These are phyloP conservation scores for Mercurialis annua DNA, from an alignment of 345 rosid genomes.

Conservation along the genomic window DNA sequence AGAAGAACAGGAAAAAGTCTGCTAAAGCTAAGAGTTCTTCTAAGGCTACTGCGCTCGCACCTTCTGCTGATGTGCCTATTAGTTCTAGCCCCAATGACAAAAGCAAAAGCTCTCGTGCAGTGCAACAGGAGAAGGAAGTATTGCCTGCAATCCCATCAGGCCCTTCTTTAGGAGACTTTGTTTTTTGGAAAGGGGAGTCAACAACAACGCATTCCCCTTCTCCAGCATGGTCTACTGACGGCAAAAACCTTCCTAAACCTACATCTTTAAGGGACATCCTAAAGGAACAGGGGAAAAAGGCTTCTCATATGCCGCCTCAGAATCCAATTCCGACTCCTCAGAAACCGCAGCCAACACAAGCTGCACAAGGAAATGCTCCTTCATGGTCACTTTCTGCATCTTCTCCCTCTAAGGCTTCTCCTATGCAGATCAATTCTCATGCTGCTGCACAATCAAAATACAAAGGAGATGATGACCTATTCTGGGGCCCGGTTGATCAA, in stretches of 20 bases:
- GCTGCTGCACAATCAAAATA: slow-evolving; percentile 53
- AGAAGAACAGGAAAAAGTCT: slow-evolving; percentile 83
- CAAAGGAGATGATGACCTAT: slow-evolving; percentile 82
- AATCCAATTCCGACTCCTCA: slow-evolving; percentile 48
- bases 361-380: slow-evolving; percentile 35
- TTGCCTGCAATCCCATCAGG: slow-evolving; percentile 83
- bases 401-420: slow-evolving; percentile 63
- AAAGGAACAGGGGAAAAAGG: slow-evolving; percentile 85
- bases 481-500: slow-evolving; percentile 92
- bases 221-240: slow-evolving; percentile 83
- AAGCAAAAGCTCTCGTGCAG: slow-evolving; percentile 55
- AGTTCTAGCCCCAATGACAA: slow-evolving; percentile 66
- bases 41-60: slow-evolving; percentile 39
- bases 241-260: slow-evolving; percentile 57
- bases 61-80: slow-evolving; percentile 46
- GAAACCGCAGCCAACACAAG: slow-evolving; percentile 52
- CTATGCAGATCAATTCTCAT: slow-evolving; percentile 49
- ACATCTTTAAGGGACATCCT: slow-evolving; percentile 84
- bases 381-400: slow-evolving; percentile 57
- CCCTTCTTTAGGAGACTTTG: slow-evolving; percentile 96
- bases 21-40: slow-evolving; percentile 71
- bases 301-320: slow-evolving; percentile 41
- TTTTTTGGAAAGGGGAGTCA: slow-evolving; percentile 77
- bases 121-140: slow-evolving; percentile 63
- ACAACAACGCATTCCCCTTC: slow-evolving; percentile 48